Conservation (phyloP, 441 rosid genomes). For the Populus hybrid region DNA sequence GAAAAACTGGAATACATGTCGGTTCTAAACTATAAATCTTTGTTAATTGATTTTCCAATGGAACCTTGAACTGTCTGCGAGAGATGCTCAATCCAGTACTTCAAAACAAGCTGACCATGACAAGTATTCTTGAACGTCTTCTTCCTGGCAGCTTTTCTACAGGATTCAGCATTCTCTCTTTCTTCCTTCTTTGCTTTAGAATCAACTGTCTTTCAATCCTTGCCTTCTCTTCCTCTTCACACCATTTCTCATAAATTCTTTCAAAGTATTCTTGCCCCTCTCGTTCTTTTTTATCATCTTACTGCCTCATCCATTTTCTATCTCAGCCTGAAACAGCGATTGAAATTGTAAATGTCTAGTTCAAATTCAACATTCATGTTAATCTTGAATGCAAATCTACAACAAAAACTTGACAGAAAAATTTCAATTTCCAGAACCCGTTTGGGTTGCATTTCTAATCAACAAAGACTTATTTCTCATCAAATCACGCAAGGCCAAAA, state of each 20-base stretch:
- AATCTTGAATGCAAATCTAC: no score
- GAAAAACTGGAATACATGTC: no score
- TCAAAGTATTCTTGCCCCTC: conserved; percentile 35
- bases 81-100: conserved; percentile 79
- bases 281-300: conserved; percentile 26
- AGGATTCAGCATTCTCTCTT: conserved; percentile 60
- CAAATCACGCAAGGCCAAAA: not conserved
- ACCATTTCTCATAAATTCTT: conserved; percentile 61
- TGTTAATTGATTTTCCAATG: not conserved
- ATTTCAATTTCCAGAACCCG: no score
- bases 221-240: conserved; percentile 63
- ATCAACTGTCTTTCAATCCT: conserved; percentile 66
- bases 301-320: conserved; percentile 31
- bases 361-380: not conserved
- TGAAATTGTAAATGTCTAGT: not conserved
- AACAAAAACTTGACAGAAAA: no score
- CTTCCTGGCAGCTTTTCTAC: conserved; percentile 56
- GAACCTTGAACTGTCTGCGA: conserved; percentile 63
- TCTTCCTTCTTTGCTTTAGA: conserved; percentile 64
- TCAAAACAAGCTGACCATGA: conserved; percentile 86
- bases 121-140: conserved; percentile 73
- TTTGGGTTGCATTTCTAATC: no score
- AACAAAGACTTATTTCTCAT: not conserved
- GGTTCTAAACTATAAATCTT: no score
- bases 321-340: conserved; percentile 25